Base-by-base conservation (phyloP, 208 protist genomes). In the Blastocrithidia nonstop region DNA sequence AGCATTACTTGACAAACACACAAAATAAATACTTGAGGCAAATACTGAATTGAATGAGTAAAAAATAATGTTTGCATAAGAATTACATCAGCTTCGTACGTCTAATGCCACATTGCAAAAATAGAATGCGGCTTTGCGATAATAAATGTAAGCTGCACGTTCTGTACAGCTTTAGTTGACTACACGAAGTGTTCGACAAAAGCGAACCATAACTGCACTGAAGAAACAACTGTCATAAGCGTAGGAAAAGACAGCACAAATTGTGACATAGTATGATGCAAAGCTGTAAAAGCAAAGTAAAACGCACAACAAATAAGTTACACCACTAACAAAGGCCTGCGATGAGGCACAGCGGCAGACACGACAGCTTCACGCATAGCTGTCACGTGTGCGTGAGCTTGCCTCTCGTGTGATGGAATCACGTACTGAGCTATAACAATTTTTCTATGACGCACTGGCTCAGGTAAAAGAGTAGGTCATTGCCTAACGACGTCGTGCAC, bases 341-440 rank as follows among this genome's bases (percentile, higher is more conserved):
- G 74, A 89, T 38, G 66, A 66, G 9, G 74, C 71, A 23, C 61
- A 69, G 24, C 47, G 32, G 27, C 64, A 69, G 35, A 71, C 69
- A 2, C 39, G 71, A 47, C 36, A 28, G 36, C 50, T 84, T 4
- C 61, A 58, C 27, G 35, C 53, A 1, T 78, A 92, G n/a, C 58
- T 95, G 9, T 33, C 40, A 19, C 58, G 73, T 39, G 48, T 93
- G 25, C 81, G 82, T 6, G 38, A 32, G 9, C 44, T 71, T 2
- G 65, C 82, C 21, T 9, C 37, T n/a, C 37, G 66, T 36, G 47
- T 95, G 25, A 35, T 93, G n/a, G 24, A 53, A 5, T 63, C 80
- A 43, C 81, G 82, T 17, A 65, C 59, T 13, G 88, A 93, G 22
- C 58, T 95, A 20, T 76, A 95, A 51, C 28, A 46, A 16, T 95